Evolutionary conservation across 1,139 yeast genomes (phyloP).

Genomic region (Zygosaccharomyces sapae): DNA sequence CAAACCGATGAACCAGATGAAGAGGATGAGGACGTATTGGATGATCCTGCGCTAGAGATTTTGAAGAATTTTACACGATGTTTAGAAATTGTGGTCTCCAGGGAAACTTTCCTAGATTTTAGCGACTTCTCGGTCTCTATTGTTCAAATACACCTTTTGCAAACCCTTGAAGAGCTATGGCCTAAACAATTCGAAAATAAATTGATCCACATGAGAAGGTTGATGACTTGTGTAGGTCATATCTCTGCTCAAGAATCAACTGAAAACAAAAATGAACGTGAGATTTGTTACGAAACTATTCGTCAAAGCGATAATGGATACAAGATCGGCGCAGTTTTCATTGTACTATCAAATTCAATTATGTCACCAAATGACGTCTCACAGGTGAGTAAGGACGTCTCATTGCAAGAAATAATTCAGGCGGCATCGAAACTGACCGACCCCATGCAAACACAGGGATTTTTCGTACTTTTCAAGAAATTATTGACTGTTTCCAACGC

Average conservation of each 20-base stretch:
- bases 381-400: constrained; percentile 12
- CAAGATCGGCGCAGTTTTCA: constrained; percentile 25
- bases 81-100: constrained; percentile 19
- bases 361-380: constrained; percentile 23
- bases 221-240: constrained; percentile 25
- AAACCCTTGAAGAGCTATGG: constrained; percentile 18
- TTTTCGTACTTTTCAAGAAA: constrained; percentile 30
- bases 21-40: too few relatives aligned
- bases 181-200: constrained; percentile 26
- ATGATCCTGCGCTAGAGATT: constrained; percentile 22
- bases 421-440: constrained; percentile 22
- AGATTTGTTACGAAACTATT: constrained; percentile 15
- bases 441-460: constrained; percentile 35
- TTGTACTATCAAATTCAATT: constrained; percentile 30
- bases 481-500: constrained; percentile 24
- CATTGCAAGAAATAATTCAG: constrained; percentile 16
- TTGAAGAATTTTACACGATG: constrained; percentile 18
- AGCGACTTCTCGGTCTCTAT: constrained; percentile 7
- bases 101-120: constrained; percentile 16
- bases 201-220: constrained; percentile 31
- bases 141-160: constrained; percentile 22
- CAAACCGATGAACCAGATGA: too few relatives aligned
- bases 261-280: constrained; percentile 22
- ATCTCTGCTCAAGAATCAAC: constrained; percentile 26
- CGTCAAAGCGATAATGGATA: constrained; percentile 21